Conservation (phyloP, 208 protist genomes). For the Crithidia thermophila region DNA sequence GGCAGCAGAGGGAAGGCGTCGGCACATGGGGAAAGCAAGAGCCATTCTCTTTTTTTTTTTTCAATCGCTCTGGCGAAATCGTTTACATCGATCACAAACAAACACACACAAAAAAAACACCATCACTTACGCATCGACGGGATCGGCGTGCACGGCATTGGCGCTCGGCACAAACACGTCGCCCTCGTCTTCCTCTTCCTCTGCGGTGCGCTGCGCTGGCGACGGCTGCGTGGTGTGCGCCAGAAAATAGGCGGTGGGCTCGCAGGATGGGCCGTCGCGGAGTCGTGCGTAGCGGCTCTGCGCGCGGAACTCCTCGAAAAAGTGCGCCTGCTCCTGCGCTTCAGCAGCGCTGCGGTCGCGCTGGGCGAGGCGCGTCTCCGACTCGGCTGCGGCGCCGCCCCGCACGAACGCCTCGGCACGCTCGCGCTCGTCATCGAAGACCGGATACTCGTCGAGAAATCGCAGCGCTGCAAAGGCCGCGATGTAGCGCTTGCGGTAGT, state of each 20-base stretch:
- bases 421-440: slow-evolving; percentile 69
- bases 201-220: background rate
- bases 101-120: too few species aligned
- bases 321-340: slow-evolving; percentile 41
- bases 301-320: slow-evolving; percentile 34
- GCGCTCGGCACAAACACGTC: slow-evolving; percentile 29
- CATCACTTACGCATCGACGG: background rate
- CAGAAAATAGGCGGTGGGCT: slow-evolving; percentile 24
- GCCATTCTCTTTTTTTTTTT: too few species aligned
- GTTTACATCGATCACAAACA: background rate
- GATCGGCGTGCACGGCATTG: slow-evolving; percentile 10
- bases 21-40: too few species aligned
- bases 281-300: slow-evolving; percentile 20
- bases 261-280: slow-evolving; percentile 11
- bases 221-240: background rate
- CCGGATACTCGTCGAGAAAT: slow-evolving; percentile 77
- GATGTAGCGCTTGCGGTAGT: slow-evolving; percentile 90
- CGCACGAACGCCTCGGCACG: slow-evolving; percentile 67
- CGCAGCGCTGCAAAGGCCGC: slow-evolving; percentile 45
- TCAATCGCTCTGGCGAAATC: too few species aligned
- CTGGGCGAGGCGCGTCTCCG: slow-evolving; percentile 34
- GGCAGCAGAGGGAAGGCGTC: too few species aligned
- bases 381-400: slow-evolving; percentile 56
- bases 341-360: slow-evolving; percentile 24
- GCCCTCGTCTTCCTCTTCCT: slow-evolving; percentile 21